Conservation (phyloP, 2,329 filamentous ascomycete genomes). For the Phyllosticta citrichinensis region DNA sequence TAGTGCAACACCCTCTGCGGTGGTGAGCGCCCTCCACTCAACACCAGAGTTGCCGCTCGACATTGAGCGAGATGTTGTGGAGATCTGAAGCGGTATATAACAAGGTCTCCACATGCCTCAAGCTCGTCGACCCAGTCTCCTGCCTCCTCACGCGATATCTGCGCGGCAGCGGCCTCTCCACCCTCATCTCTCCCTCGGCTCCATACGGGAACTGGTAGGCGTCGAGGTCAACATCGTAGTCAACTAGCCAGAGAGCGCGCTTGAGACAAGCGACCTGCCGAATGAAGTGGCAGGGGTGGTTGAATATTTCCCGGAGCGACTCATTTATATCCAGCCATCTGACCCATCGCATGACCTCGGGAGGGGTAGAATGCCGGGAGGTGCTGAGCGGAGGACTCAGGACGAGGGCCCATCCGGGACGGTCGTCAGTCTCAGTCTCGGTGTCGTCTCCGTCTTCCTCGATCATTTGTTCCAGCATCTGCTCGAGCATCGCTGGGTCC, state of each 20-base stretch:
- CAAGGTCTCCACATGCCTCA: not conserved
- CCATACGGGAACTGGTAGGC: not conserved
- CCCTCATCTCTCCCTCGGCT: not conserved
- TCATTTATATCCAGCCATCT: not conserved
- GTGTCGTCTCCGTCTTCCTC: too few relatives aligned
- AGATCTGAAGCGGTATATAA: not conserved
- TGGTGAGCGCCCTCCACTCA: not conserved
- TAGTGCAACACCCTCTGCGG: too few relatives aligned
- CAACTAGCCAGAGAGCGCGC: not conserved
- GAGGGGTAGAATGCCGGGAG: not conserved
- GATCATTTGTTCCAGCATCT: too few relatives aligned
- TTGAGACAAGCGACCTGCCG: not conserved
- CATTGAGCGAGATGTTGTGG: not conserved
- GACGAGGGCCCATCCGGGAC: not conserved
- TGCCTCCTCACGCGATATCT: not conserved
- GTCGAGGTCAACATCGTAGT: not conserved
- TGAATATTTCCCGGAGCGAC: not conserved
- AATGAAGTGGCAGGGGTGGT: too few relatives aligned
- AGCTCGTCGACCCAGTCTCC: not conserved
- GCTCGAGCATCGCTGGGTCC: too few relatives aligned
- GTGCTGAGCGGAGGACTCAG: not conserved
- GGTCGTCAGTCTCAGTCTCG: not conserved
- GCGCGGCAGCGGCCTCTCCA: not conserved
- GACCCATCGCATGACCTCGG: not conserved
- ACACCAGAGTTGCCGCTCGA: not conserved